Percentiles rank a stretch among this genome's conserved stretches.
Evolutionary conservation across 1,139 yeast species (phyloP).

Genomic region (Eremothecium cymbalariae): DNA sequence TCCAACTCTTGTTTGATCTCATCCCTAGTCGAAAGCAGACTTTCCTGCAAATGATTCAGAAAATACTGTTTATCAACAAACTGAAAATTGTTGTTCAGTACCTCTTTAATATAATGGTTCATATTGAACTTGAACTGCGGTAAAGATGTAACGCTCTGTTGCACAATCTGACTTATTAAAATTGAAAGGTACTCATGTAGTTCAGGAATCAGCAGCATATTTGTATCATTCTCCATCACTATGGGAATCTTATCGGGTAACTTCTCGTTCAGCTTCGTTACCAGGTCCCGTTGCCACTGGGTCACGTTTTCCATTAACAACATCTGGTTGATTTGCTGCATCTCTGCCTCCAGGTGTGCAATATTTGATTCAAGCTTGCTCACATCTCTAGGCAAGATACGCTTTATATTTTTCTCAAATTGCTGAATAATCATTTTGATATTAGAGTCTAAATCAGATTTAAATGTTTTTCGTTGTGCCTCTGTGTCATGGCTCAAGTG

Average conservation of each 20-base stretch:
- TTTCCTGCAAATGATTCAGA: slow-evolving; percentile 22
- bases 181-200: slow-evolving; percentile 21
- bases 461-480: slow-evolving; percentile 19
- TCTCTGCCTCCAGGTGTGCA: slow-evolving; percentile 16
- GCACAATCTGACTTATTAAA: slow-evolving; percentile 17
- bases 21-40: slow-evolving; percentile 21
- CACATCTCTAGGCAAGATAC: slow-evolving; percentile 22
- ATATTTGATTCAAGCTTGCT: slow-evolving; percentile 13
- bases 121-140: slow-evolving; percentile 21
- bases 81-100: slow-evolving; percentile 27
- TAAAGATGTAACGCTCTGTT: slow-evolving; percentile 7
- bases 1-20: slow-evolving; percentile 25
- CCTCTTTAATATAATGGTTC: slow-evolving; percentile 26
- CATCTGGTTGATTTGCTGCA: slow-evolving; percentile 15
- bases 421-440: slow-evolving; percentile 26
- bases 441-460: slow-evolving; percentile 26
- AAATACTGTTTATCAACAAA: slow-evolving; percentile 26
- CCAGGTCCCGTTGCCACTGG: slow-evolving; percentile 20
- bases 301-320: slow-evolving; percentile 22
- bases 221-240: slow-evolving; percentile 16
- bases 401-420: slow-evolving; percentile 29
- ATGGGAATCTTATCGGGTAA: slow-evolving; percentile 30
- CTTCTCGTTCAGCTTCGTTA: slow-evolving; percentile 15
- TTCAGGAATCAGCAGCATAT: slow-evolving; percentile 27
- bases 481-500: slow-evolving; percentile 25